A percentile compares a stretch with the other conserved stretches of the same genome.
Conservation (phyloP, 345 rosid genomes). For the Excoecaria cochinchinensis region DNA sequence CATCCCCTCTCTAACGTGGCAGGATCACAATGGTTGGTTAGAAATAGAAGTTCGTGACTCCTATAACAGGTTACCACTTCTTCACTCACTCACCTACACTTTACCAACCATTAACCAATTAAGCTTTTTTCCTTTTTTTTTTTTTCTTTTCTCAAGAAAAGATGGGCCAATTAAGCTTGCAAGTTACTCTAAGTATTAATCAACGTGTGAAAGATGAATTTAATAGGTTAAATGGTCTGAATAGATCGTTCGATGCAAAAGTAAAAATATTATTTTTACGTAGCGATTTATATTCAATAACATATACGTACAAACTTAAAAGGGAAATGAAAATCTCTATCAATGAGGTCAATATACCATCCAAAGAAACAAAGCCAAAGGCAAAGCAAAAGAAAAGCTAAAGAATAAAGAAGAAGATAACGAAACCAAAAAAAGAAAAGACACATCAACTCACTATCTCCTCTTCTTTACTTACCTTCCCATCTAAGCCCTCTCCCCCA, state of each 20-base stretch:
- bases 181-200: conserved; percentile 22
- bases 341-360: conserved; percentile 19
- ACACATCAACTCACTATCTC: conserved; percentile 26
- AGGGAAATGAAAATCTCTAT: too few relatives aligned
- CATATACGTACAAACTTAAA: not conserved
- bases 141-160: not conserved
- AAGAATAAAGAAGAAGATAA: conserved; percentile 23
- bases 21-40: not conserved
- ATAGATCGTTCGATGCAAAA: too few relatives aligned
- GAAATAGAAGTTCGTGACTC: not conserved
- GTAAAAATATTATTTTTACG: not conserved
- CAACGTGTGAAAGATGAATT: not conserved
- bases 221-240: not conserved
- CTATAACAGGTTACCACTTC: not conserved
- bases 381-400: conserved; percentile 1
- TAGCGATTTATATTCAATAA: not conserved
- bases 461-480: conserved; percentile 40
- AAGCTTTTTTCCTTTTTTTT: conserved; percentile 1
- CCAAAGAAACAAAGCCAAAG: not conserved
- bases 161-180: conserved; percentile 23
- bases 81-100: conserved; percentile 25
- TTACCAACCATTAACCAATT: conserved; percentile 32
- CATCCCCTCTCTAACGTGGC: not conserved
- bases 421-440: conserved; percentile 17
- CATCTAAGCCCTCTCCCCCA: conserved; percentile 21